Evolutionary conservation across 257 asterid genomes (phyloP), one percentile per base, ranked within the genome.

Genomic region (Paraleonurus japonicus): DNA sequence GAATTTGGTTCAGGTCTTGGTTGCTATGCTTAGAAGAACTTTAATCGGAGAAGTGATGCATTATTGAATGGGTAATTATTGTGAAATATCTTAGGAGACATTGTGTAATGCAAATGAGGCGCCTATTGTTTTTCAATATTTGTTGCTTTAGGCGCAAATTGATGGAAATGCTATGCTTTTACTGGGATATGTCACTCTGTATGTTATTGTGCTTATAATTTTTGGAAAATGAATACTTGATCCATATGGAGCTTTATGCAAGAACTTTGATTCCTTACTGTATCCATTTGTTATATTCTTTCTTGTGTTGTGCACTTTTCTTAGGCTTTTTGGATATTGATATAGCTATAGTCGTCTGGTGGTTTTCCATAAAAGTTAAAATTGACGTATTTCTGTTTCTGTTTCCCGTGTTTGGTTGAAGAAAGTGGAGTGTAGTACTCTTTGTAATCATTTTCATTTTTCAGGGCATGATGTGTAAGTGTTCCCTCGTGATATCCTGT

Each of bases 111-210:
- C 35, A 47, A 65, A 33, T 67, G 69, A 22, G 71, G 17, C 6
- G 16, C 8, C 30, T 59, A 26, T 47, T 24, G 33, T 50, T 37
- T 60, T 50, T 24, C 12, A 9, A 4, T 7, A 51, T 24, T 65
- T 64, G 22, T 10, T 54, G 43, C 41, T 17, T 59, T 71, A 55
- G 61, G 69, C 58, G 9, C 41, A 28, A 26, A 7, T 72, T 60
- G 67, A 39, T 20, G 62, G 57, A 60, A 41, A 48, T 77, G 64
- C 54, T 58, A 65, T 35, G 19, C 16, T 58, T 41, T 45, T 57
- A 47, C 26, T 2, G 62, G 12, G 57, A 53, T 53, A 57, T 50
- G n/a, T 2, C 3, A 2, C 43, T 53, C 32, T 17, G 20, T 47
- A 9, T 37, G 13, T 68, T 1, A 13, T 37, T 20, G 57, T 63